Evolutionary conservation across 177 flowering plant species (phyloP).

Genomic region (Vitis hybrid): DNA sequence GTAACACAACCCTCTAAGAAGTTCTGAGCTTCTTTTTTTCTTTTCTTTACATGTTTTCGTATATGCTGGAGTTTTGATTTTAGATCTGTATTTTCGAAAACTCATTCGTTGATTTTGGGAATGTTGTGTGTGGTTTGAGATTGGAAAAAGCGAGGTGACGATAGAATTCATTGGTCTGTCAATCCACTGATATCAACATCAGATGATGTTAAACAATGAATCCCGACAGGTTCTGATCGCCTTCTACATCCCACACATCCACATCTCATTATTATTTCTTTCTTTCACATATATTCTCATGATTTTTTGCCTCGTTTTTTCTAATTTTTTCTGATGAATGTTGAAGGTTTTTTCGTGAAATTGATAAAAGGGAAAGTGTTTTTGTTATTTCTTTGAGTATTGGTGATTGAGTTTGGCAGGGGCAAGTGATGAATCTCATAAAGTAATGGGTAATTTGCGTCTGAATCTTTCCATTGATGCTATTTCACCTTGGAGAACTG

Average conservation of each 20-base stretch:
- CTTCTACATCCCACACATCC: background rate
- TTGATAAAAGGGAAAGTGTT: too few species aligned
- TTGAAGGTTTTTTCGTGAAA: too few species aligned
- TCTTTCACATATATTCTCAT: too few species aligned
- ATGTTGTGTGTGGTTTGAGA: background rate
- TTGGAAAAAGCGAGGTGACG: conserved; percentile 49
- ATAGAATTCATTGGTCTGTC: conserved; percentile 66
- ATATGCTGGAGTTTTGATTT: background rate
- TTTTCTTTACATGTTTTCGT: background rate
- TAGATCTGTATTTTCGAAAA: background rate
- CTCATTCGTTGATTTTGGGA: background rate
- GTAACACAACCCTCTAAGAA: conserved; percentile 79
- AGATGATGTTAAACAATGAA: conserved; percentile 54
- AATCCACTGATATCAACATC: conserved; percentile 55
- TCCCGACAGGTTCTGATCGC: conserved; percentile 91
- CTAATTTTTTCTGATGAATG: too few species aligned
- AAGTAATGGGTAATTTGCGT: conserved; percentile 32
- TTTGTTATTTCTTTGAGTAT: conserved; percentile 10
- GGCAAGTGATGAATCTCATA: conserved; percentile 27
- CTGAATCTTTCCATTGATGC: conserved; percentile 34
- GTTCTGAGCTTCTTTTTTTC: conserved; percentile 54
- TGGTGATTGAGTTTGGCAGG: conserved; percentile 19
- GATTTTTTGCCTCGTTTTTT: too few species aligned
- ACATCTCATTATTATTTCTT: background rate
- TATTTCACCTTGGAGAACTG: conserved; percentile 35